Evolutionary conservation across 2,329 filamentous ascomycete genomes (phyloP), one percentile per base, ranked within the genome.

Genomic region (Byssoonygena ceratinophila): DNA sequence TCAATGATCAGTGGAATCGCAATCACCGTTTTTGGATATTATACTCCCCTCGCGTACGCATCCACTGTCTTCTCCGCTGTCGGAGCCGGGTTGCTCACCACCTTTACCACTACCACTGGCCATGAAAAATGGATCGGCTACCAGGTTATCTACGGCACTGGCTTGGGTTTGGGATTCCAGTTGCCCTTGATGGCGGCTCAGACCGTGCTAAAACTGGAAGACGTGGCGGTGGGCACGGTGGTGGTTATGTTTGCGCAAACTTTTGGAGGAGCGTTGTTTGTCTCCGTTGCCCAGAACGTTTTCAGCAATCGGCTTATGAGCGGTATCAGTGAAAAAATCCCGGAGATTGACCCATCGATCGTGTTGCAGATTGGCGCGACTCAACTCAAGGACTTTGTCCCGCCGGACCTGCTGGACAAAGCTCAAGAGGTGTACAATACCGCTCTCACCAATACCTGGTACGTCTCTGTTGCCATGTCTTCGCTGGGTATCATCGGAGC

Each of bases 381-480:
- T 0, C 74, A 80, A 45, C 70, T 90, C 20, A 75, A 76, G 55
- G 61, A 68, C 0, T 62, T 71, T 2, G 77, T 87, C 18, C 70
- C 76, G 0, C 58, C 67, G 0, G 59, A 78, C 54, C 77, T 73
- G 54, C 64, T 82, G 3, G 61, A 64, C 1, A 67, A 71, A 0
- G 81, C 89, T 7, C 69, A 82, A 1, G 57, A 70, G 0, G 83
- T 81, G 0, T 87, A 87, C 68, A 86, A 85, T 61, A 63, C 71
- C 22, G 73, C 81, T 0, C 65, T 87, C 34, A 74, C 74, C 1
- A 67, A 75, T 54, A 76, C 76, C 0, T 87, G 84, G 61, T 76
- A 79, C 55, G 77, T 85, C 7, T 76, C 74, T 1, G 68, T 83
- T 6, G 75, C 77, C 1, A 68, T 82, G 60, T 71, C 74, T 0